Evolutionary conservation across 495 filamentous ascomycete genomes (phyloP).

Genomic region (Xylaria longipes): DNA sequence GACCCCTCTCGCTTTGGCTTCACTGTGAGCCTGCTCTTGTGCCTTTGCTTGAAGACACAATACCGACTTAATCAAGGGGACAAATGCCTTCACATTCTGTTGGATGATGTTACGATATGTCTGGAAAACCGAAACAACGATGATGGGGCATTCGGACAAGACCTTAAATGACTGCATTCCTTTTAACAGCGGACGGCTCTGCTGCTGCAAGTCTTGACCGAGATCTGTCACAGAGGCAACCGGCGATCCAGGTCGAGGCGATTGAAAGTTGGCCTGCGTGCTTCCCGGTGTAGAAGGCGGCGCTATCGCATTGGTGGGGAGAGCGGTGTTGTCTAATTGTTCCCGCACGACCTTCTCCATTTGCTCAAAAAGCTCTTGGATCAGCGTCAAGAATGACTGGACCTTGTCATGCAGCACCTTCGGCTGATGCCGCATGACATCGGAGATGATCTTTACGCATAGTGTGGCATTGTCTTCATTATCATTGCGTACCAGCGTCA

Average conservation of each 20-base stretch:
- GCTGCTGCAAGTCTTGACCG: conserved; percentile 75
- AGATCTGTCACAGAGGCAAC: conserved; percentile 79
- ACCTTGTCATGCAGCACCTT: conserved; percentile 80
- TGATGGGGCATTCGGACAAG: conserved; percentile 95
- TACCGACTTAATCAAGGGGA: conserved; percentile 91
- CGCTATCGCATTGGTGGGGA: conserved; percentile 62
- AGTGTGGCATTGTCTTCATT: conserved; percentile 98
- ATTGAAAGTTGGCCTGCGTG: conserved; percentile 72
- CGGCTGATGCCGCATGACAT: conserved; percentile 89
- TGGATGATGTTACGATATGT: conserved; percentile 79
- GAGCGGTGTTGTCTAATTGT: conserved; percentile 79
- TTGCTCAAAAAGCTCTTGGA: conserved; percentile 92
- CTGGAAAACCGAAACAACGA: conserved; percentile 98
- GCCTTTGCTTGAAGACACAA: conserved; percentile 89
- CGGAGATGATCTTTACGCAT: conserved; percentile 97
- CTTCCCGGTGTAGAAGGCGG: conserved; percentile 79
- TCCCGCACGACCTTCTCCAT: conserved; percentile 93
- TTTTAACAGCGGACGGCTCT: conserved; percentile 77
- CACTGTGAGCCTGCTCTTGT: conserved; percentile 88
- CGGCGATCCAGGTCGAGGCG: conserved; percentile 87
- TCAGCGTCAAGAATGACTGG: conserved; percentile 87
- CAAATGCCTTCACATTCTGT: conserved; percentile 88
- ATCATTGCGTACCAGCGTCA: conserved; percentile 84
- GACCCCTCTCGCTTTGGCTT: conserved; percentile 73
- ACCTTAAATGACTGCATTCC: conserved; percentile 99